Conservation (phyloP, 2,329 filamentous ascomycete genomes). For the Aspergillus luchuensis region DNA sequence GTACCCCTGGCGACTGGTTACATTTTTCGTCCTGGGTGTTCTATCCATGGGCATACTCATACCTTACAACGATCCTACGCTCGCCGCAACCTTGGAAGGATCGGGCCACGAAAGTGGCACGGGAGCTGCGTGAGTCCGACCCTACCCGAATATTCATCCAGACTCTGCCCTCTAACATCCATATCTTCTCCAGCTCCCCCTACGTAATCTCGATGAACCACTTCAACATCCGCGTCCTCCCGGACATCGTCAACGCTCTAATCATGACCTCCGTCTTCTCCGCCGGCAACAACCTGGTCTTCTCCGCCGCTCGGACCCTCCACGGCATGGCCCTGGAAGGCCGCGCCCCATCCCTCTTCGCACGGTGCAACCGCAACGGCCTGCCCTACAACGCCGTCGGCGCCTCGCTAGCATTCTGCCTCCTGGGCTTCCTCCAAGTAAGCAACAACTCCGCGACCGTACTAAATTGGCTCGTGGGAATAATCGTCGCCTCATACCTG, state of each 20-base stretch:
- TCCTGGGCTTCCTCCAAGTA: constrained; percentile 73
- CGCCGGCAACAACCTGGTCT: constrained; percentile 65
- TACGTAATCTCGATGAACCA: constrained; percentile 67
- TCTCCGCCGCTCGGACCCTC: constrained; percentile 65
- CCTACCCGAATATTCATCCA: background rate
- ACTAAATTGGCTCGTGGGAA: constrained; percentile 47
- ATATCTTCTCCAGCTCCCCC: constrained; percentile 48
- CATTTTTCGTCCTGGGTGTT: constrained; percentile 72
- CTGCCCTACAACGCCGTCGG: constrained; percentile 71
- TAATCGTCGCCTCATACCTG: constrained; percentile 32
- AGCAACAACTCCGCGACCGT: constrained; percentile 64
- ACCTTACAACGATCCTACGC: constrained; percentile 63
- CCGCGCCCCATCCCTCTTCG: constrained; percentile 54
- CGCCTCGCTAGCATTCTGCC: constrained; percentile 64
- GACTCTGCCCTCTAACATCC: background rate
- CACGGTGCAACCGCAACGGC: constrained; percentile 59
- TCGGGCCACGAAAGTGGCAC: constrained; percentile 44
- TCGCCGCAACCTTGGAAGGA: constrained; percentile 57
- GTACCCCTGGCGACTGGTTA: constrained; percentile 73
- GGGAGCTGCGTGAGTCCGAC: constrained; percentile 55
- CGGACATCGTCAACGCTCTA: constrained; percentile 69
- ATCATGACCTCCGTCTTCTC: constrained; percentile 67
- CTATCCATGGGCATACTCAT: constrained; percentile 70
- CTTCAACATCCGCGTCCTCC: constrained; percentile 61
- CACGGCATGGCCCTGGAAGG: constrained; percentile 66